These are phyloP conservation scores for Hypoxylon sp. DNA, from an alignment of 2,329 filamentous ascomycete genomes.

Conservation along the genomic window DNA sequence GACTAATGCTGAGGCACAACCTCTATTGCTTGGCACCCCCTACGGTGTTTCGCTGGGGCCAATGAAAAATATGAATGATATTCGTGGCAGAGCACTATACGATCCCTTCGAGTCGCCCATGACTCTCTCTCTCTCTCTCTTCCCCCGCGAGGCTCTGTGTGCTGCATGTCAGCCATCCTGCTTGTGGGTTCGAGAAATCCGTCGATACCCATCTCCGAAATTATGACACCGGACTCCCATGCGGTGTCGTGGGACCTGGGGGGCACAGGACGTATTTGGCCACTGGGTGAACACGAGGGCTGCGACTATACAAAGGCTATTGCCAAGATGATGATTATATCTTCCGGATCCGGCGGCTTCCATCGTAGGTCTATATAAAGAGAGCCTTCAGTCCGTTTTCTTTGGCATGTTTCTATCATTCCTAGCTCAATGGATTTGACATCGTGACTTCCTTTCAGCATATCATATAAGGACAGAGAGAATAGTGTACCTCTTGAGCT, in stretches of 20 bases:
- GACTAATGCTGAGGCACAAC: slow-evolving; percentile 17
- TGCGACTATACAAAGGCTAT: slow-evolving; percentile 4
- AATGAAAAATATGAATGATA: slow-evolving; percentile 23
- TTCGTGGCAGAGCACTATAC: slow-evolving; percentile 35
- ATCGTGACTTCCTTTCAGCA: not conserved
- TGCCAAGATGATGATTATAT: no score
- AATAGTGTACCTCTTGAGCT: slow-evolving; percentile 11
- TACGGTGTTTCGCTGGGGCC: slow-evolving; percentile 13
- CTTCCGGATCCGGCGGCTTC: no score
- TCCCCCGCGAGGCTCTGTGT: slow-evolving; percentile 23
- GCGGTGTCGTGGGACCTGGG: slow-evolving; percentile 17
- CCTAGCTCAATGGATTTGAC: not conserved
- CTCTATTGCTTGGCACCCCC: slow-evolving; percentile 27
- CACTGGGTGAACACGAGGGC: not conserved
- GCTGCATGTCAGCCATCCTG: slow-evolving; percentile 25
- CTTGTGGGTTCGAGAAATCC: slow-evolving; percentile 16
- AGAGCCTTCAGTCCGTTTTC: not conserved
- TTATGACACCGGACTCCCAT: slow-evolving; percentile 11
- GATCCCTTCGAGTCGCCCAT: slow-evolving; percentile 17
- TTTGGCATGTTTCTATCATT: not conserved
- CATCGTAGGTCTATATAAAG: slow-evolving; percentile 33
- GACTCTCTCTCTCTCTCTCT: no score
- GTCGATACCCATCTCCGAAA: slow-evolving; percentile 13
- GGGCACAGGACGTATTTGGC: not conserved
- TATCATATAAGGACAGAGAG: slow-evolving; percentile 1